Evolutionary conservation across 108 stramenopile genomes (phyloP), one percentile per base, ranked within the genome.

Genomic region (Parmales sp.): DNA sequence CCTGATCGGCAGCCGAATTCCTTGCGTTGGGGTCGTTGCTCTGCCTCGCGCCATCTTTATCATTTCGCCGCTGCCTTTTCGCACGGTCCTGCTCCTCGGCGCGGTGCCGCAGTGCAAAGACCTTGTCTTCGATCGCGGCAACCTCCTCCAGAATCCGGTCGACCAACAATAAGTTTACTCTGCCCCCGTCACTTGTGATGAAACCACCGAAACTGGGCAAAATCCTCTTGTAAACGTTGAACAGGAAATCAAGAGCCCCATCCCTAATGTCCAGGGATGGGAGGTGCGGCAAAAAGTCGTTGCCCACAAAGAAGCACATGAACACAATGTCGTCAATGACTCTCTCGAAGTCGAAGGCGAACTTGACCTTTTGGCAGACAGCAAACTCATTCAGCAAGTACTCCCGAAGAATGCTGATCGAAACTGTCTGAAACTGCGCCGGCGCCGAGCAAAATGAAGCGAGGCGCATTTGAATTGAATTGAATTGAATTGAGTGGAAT

Each of bases 271-370:
- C 91, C 65, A 97, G 78, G 49, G 83, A 84, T 1, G 98, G 98
- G 22, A 97, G 79, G 76, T 99, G 98, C 37, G 93, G 96, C 64
- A 95, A 66, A 66, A 90, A 89, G 68, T 91, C 94, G 83, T 95
- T 96, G 25, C 97, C 95, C n/a, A 95, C 94, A 76, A 96, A 96
- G 77, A 96, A 96, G 69, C 97, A 96, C 65, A 99, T 72, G 80
- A 99, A 99, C 20, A 99, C 96, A 70, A 99, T 86, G 82, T 99
- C 98, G 77, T 97, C 98, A 64, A 99, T 81, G 22, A 97, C 51
- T 28, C 95, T 73, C 78, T 97, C 96, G 67, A 97, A 82, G 64
- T 88, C 83, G 45, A 69, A 78, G 38, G 80, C 75, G 20, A 83
- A n/a, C n/a, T n/a, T n/a, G n/a, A n/a, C n/a, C n/a, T n/a, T n/a